These are phyloP conservation scores for Penicillium steckii DNA, from an alignment of 495 filamentous ascomycete species.

Conservation along the genomic window DNA sequence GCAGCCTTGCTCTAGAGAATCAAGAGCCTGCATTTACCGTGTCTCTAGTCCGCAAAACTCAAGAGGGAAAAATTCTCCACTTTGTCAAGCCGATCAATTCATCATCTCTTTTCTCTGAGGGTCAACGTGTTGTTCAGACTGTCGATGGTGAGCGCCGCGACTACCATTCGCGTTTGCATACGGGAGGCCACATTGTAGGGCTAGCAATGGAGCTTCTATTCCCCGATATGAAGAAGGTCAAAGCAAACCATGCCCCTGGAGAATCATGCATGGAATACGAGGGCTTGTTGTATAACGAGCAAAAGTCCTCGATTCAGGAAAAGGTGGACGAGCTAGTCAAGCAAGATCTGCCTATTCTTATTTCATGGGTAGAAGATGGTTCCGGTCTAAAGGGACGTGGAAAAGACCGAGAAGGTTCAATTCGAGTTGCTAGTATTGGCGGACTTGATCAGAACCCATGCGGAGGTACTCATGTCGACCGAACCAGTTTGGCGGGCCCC, in stretches of 20 bases:
- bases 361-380: slow-evolving; percentile 45
- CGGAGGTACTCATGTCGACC: slow-evolving; percentile 62
- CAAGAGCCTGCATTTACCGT: slow-evolving; percentile 44
- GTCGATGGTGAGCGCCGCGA: slow-evolving; percentile 54
- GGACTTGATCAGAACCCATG: slow-evolving; percentile 62
- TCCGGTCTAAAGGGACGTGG: slow-evolving; percentile 46
- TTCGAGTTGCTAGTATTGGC: slow-evolving; percentile 52
- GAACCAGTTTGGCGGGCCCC: slow-evolving; percentile 49
- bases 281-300: slow-evolving; percentile 58
- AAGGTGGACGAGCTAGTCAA: slow-evolving; percentile 53
- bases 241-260: slow-evolving; percentile 62
- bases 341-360: slow-evolving; percentile 49
- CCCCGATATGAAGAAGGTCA: slow-evolving; percentile 54
- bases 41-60: slow-evolving; percentile 45
- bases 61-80: slow-evolving; percentile 54
- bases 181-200: slow-evolving; percentile 63
- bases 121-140: slow-evolving; percentile 45
- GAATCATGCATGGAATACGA: slow-evolving; percentile 59
- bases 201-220: slow-evolving; percentile 55
- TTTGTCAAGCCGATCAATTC: slow-evolving; percentile 48
- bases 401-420: slow-evolving; percentile 32
- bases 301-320: slow-evolving; percentile 55
- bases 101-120: slow-evolving; percentile 25
- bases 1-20: slow-evolving; percentile 40
- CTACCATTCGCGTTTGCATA: slow-evolving; percentile 61